Evolutionary conservation across 768 basidiomycete genomes (phyloP).

Genomic region (Mycena belliarum): DNA sequence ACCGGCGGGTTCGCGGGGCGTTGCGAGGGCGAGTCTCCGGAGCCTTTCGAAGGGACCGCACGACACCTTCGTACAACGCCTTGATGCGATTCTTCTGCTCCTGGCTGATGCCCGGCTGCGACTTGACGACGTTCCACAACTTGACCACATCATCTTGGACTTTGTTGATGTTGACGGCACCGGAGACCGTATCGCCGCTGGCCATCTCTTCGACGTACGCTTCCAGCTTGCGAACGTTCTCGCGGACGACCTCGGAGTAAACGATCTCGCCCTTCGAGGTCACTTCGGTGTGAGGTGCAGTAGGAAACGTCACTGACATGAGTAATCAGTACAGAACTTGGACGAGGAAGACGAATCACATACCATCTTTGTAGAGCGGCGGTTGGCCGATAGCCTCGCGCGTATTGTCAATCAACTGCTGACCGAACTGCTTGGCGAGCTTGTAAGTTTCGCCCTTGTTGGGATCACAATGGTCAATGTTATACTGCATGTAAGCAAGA

Average conservation of each 20-base stretch:
- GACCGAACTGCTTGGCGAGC: constrained; percentile 96
- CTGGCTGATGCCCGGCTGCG: constrained; percentile 94
- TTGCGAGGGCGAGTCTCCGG: constrained; percentile 62
- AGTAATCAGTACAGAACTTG: background rate
- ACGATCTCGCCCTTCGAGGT: constrained; percentile 93
- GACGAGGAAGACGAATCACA: constrained; percentile 28
- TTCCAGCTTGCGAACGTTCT: constrained; percentile 95
- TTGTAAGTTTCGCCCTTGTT: constrained; percentile 87
- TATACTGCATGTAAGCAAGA: constrained; percentile 92
- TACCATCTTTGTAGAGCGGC: constrained; percentile 96
- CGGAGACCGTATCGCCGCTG: constrained; percentile 83
- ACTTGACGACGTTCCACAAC: constrained; percentile 96
- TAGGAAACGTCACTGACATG: constrained; percentile 90
- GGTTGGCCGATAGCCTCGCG: constrained; percentile 77
- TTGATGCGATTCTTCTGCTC: constrained; percentile 97
- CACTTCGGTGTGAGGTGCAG: constrained; percentile 94
- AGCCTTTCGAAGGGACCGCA: constrained; percentile 83
- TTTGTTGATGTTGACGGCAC: constrained; percentile 91
- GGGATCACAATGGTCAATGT: constrained; percentile 82
- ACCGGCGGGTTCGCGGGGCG: constrained; percentile 72
- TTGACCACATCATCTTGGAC: constrained; percentile 96
- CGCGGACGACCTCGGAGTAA: constrained; percentile 92
- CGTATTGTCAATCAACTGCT: constrained; percentile 93
- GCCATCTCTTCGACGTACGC: constrained; percentile 99
- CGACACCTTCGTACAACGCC: constrained; percentile 94